Base-by-base conservation (phyloP, 2,329 filamentous ascomycete species). In the Alternaria brassicae region DNA sequence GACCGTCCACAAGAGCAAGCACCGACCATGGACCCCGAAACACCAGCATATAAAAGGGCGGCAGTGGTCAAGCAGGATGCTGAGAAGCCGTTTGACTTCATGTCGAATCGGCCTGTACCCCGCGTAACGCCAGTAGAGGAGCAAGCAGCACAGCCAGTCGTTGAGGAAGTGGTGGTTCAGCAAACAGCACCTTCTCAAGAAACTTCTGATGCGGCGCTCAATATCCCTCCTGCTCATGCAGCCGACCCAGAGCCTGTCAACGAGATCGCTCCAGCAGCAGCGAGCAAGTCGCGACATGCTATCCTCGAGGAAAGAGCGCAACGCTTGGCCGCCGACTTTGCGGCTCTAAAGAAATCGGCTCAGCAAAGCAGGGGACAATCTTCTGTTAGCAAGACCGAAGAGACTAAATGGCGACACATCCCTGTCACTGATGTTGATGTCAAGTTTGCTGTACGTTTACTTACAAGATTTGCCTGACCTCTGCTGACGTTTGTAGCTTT, bases 401-500 rank as follows among this genome's bases (percentile, higher is more conserved):
- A 69, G 23, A 53, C 61, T 9, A 69, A 69, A 47, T 78, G 72
- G 72, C 62, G 63, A 13, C 58, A 70, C 34, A 61, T 75, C 4
- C 65, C 70, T 5, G 60, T 78, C 30, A 65, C 61, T 21, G 70
- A 78, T 47, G 45, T 66, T 17, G 56, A 56, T 13, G 40, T 77
- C 58, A 78, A 78, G 42, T 78, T 78, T 27, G 74, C 75, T 32
- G 77, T 78, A 74, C 70, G 75, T 59, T 6, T 50, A 19, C 37
- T 8, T 4, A 32, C n/a, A 4, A 19, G 25, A 5, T 15, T 4
- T 19, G 6, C 8, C 17, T n/a, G 6, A 19, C 6, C 9, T 25
- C 51, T 59, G 51, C 50, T 52, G 61, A 73, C 50, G 56, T n/a
- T 15, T 30, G 21, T 67, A 97, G 93, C 84, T 95, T 65, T 81